Percentiles rank a stretch among this genome's conserved stretches.
Evolutionary conservation across 1,284 basidiomycete genomes (phyloP).

Genomic region (Phenoliferia sp.): DNA sequence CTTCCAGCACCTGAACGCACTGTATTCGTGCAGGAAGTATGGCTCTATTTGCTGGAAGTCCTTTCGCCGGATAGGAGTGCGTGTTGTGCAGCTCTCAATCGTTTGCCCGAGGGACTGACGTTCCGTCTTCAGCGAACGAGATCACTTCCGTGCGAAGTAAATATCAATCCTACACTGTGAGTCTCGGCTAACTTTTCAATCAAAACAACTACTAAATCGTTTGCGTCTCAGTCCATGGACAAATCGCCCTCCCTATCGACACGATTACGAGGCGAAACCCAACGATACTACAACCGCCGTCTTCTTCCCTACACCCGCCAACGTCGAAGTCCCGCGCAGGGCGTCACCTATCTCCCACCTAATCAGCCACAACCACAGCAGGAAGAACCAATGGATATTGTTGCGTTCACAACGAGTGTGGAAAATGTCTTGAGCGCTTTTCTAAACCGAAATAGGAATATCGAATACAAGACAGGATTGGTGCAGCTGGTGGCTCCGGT

Average conservation of each 20-base stretch:
- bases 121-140: slow-evolving; percentile 1
- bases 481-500: slow-evolving; percentile 12
- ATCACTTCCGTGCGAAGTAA: slow-evolving; percentile 13
- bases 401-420: slow-evolving; percentile 16
- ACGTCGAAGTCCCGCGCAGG: too few species aligned
- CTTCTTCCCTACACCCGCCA: slow-evolving; percentile 7
- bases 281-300: slow-evolving; percentile 13
- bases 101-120: neutral
- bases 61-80: slow-evolving; percentile 14
- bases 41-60: slow-evolving; percentile 14
- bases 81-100: neutral
- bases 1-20: neutral
- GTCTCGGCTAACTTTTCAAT: neutral
- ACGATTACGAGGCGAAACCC: slow-evolving; percentile 11
- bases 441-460: slow-evolving; percentile 8
- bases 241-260: slow-evolving; percentile 5
- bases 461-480: slow-evolving; percentile 7
- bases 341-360: too few species aligned
- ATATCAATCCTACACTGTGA: slow-evolving; percentile 9
- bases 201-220: too few species aligned
- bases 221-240: slow-evolving; percentile 13
- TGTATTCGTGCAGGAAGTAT: slow-evolving; percentile 3
- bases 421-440: slow-evolving; percentile 17
- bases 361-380: neutral
- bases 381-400: slow-evolving; percentile 11